phyloP scores from a whole-genome alignment of 164 flowering plant species.

The Houttuynia cordata region DNA sequence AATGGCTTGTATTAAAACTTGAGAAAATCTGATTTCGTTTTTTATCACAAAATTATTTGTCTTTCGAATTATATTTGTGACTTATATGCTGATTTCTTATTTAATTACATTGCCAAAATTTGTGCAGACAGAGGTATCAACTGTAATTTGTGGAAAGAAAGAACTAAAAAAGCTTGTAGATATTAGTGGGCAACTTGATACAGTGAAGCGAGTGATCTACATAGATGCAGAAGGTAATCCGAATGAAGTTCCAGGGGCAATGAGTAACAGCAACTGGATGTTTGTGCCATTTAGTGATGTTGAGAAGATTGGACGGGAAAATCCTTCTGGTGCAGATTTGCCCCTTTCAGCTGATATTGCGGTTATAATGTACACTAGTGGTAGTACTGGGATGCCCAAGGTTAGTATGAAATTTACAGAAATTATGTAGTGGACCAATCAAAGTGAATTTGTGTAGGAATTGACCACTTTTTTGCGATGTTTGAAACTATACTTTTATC shows the following conservation, averaged over 20 bases:
- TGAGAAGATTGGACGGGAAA: slow-evolving; percentile 54
- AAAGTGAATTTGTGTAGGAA: neutral
- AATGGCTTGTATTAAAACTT: too few species aligned
- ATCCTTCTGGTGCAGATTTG: slow-evolving; percentile 49
- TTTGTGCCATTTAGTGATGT: slow-evolving; percentile 53
- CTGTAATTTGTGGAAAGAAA: slow-evolving; percentile 83
- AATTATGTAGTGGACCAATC: neutral
- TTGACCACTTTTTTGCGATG: too few species aligned
- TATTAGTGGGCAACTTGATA: slow-evolving; percentile 73
- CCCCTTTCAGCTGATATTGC: slow-evolving; percentile 85
- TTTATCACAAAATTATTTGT: too few species aligned
- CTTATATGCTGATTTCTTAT: neutral
- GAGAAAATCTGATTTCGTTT: too few species aligned
- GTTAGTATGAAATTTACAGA: slow-evolving; percentile 22
- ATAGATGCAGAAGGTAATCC: slow-evolving; percentile 59
- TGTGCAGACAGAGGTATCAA: slow-evolving; percentile 85
- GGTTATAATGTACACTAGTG: slow-evolving; percentile 98
- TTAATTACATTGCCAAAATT: neutral
- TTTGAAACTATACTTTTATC: neutral
- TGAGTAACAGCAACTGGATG: slow-evolving; percentile 38
- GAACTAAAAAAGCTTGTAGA: slow-evolving; percentile 72
- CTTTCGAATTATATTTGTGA: neutral
- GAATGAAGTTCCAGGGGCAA: slow-evolving; percentile 22
- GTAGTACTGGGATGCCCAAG: slow-evolving; percentile 98
- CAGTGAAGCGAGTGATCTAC: slow-evolving; percentile 73